phyloP scores from a whole-genome alignment of 768 basidiomycete species.

The Mycena pura region DNA sequence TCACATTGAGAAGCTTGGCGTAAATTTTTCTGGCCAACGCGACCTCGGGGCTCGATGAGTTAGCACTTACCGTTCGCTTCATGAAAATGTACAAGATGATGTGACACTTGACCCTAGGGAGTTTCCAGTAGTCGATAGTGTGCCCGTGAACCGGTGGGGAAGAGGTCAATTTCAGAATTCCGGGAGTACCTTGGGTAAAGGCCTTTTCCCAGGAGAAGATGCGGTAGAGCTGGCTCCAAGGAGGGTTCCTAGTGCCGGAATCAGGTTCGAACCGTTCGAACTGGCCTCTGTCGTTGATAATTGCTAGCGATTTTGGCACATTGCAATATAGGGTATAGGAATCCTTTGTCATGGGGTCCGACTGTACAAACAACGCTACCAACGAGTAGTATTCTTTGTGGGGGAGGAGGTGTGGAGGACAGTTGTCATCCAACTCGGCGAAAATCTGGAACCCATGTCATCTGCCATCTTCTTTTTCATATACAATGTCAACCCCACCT shows the following conservation, averaged over 20 bases:
- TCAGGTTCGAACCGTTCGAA: not conserved
- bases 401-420: not conserved
- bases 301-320: not conserved
- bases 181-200: not conserved
- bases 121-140: not conserved
- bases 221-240: not conserved
- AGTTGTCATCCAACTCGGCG: not conserved
- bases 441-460: not conserved
- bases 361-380: not conserved
- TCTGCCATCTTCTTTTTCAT: not conserved
- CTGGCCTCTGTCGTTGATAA: not conserved
- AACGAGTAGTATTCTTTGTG: not conserved
- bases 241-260: not conserved
- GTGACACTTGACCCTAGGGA: constrained; percentile 8
- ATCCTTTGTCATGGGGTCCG: not conserved
- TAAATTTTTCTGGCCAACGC: not conserved
- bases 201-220: not conserved
- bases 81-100: constrained; percentile 8
- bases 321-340: constrained; percentile 5
- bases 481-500: not conserved
- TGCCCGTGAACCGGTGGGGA: not conserved
- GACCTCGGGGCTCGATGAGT: not conserved
- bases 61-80: not conserved
- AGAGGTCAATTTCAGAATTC: not conserved
- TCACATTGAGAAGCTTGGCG: not conserved